Evolutionary conservation across 164 flowering plant species (phyloP), one percentile per base, ranked within the genome.

Genomic region (Pachysandra terminalis): DNA sequence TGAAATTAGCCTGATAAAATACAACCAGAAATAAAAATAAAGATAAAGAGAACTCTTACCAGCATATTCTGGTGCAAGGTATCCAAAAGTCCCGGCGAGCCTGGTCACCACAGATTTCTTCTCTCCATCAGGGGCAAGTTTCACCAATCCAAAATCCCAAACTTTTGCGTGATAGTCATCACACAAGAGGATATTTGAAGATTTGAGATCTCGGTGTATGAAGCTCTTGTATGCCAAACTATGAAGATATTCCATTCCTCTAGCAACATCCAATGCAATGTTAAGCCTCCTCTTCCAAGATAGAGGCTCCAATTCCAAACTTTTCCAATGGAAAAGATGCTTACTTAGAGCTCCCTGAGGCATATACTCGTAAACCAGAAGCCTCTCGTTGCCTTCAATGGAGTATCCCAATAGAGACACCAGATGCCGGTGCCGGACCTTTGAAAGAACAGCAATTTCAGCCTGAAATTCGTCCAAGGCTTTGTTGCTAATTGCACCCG

Each of bases 21-120:
- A n/a, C n/a, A 12, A 32, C 19, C 12, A 5, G 10, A 40, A 3
- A 37, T 10, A 19, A 55, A 13, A 22, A 56, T 32, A 24, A 59
- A 32, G 19, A 27, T 19, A 12, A 45, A 45, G 5, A 10, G 55
- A n/a, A 9, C 19, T 12, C 72, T 71, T 84, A 90, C 96, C 93
- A 60, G 93, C 96, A 81, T 90, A 90, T 77, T 90, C 93, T 17
- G 96, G 96, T 56, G 96, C 96, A 61, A 90, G 81, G 74, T 90
- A 90, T 32, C 96, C 96, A 75, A 90, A 90, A 32, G 96, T 90
- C 32, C 96, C 96, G 5, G 96, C 94, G 53, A 90, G 90, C 66
- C 83, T 81, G 19, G 96, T 90, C 23, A 72, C 94, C 27, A 88
- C 80, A 41, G 96, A 88, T 58, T 74, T 80, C 67, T 74, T 80